These are phyloP conservation scores for Coemansia javaensis DNA, from an alignment of 192 early-diverging fungal species.

Conservation along the genomic window DNA sequence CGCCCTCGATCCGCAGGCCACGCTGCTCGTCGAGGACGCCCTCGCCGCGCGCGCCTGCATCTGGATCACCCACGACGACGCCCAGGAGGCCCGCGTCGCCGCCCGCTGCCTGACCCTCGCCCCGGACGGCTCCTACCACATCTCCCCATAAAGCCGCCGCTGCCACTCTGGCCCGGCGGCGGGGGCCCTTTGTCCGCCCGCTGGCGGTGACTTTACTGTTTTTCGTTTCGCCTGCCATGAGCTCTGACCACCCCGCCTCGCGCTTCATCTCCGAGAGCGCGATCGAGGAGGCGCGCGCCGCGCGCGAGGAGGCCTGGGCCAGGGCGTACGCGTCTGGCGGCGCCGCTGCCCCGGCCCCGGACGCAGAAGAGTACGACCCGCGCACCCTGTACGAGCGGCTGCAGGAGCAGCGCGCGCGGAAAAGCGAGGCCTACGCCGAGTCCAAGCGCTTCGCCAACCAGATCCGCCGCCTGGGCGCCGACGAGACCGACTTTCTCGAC, in stretches of 20 bases:
- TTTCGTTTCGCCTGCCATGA: too few species aligned
- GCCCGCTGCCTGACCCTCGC: slow-evolving; percentile 28
- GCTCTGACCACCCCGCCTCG: slow-evolving; percentile 16
- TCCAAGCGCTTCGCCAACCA: slow-evolving; percentile 47
- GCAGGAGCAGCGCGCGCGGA: slow-evolving; percentile 62
- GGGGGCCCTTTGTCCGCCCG: too few species aligned
- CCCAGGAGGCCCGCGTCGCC: slow-evolving; percentile 61
- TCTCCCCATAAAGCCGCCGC: neutral
- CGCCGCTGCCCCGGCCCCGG: neutral
- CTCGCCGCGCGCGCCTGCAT: slow-evolving; percentile 62
- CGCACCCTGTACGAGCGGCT: slow-evolving; percentile 71
- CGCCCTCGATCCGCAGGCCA: slow-evolving; percentile 71
- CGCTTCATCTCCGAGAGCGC: slow-evolving; percentile 35
- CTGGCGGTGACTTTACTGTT: too few species aligned
- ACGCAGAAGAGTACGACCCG: slow-evolving; percentile 57
- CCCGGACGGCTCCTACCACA: slow-evolving; percentile 21
- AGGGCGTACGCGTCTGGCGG: slow-evolving; percentile 22
- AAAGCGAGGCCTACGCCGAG: slow-evolving; percentile 61
- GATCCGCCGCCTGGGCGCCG: slow-evolving; percentile 62
- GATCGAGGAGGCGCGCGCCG: slow-evolving; percentile 34
- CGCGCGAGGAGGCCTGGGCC: slow-evolving; percentile 35
- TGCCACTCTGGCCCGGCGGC: too few species aligned
- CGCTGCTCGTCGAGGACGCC: slow-evolving; percentile 66
- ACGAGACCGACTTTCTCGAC: slow-evolving; percentile 66
- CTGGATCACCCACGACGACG: slow-evolving; percentile 76